These are phyloP conservation scores for Cadophora malorum DNA, from an alignment of 2,329 filamentous ascomycete genomes.

Conservation along the genomic window DNA sequence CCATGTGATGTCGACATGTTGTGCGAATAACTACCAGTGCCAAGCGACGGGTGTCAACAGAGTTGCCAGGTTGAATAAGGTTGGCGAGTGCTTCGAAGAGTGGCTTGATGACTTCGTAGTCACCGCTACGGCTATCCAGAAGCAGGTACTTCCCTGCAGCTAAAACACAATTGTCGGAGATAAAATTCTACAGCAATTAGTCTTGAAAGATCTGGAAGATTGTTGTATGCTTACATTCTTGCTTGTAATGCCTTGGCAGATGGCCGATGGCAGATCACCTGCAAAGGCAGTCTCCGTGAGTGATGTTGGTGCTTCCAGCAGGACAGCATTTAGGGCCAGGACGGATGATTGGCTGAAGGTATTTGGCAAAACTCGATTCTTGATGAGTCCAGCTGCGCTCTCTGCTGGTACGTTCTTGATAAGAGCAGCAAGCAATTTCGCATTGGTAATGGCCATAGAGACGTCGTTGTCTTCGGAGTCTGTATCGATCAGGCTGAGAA, in stretches of 20 bases:
- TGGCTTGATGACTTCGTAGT: slow-evolving; percentile 78
- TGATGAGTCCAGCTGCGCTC: slow-evolving; percentile 63
- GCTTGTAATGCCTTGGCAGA: slow-evolving; percentile 80
- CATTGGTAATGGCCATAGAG: slow-evolving; percentile 86
- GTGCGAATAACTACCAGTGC: slow-evolving; percentile 89
- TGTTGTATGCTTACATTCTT: slow-evolving; percentile 67
- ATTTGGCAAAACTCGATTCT: slow-evolving; percentile 78
- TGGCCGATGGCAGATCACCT: slow-evolving; percentile 76
- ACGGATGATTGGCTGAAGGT: slow-evolving; percentile 81
- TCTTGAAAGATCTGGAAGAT: slow-evolving; percentile 14
- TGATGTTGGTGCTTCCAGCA: slow-evolving; percentile 78
- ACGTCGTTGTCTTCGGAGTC: slow-evolving; percentile 78
- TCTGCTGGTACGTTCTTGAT: slow-evolving; percentile 84
- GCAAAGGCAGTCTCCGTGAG: slow-evolving; percentile 70
- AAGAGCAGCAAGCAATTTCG: slow-evolving; percentile 86
- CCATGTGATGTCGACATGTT: slow-evolving; percentile 77
- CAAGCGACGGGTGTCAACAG: slow-evolving; percentile 84
- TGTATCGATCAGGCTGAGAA: slow-evolving; percentile 86
- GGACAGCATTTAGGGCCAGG: slow-evolving; percentile 85
- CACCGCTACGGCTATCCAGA: slow-evolving; percentile 66
- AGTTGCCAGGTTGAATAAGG: slow-evolving; percentile 77
- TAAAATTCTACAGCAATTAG: slow-evolving; percentile 65
- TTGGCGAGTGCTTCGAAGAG: slow-evolving; percentile 80
- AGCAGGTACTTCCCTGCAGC: slow-evolving; percentile 92
- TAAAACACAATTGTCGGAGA: slow-evolving; percentile 86